Base-by-base conservation (phyloP, 2,329 filamentous ascomycete species). In the Phialemonium atrogriseum region DNA sequence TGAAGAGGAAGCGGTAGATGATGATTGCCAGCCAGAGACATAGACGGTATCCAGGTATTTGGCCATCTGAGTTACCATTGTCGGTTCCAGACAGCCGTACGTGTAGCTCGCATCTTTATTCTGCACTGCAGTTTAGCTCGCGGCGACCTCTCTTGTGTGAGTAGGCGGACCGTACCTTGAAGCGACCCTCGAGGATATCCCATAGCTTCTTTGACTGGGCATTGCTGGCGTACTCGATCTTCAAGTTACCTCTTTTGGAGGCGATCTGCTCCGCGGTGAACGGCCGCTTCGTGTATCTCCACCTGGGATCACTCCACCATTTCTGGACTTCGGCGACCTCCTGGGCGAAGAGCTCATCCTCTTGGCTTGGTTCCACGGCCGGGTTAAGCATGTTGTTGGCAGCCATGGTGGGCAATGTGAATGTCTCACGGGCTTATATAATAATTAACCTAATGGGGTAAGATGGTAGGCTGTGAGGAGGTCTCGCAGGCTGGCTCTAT, bases 51-150 rank as follows among this genome's bases (percentile, higher is more conserved):
- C 91, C 40, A 98, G 73, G 60, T 93, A 96, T 64, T 96, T 94
- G 49, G 89, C 89, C 91, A 98, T 98, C 61, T 98, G 91, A 17
- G 91, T 96, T 56, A 98, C 75, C 84, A 95, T 95, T 35, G 94
- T 94, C 9, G 91, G 91, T 55, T 98, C 91, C 43, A 98, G 71
- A 64, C 91, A 96, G 51, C 91, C 91, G 55, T 95, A 98, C 36
- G 91, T 98, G 66, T 81, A 94, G 62, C 85, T 93, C 28, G 84
- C 84, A 52, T 91, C 83, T 49, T 77, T 77, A 52, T 73, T 83
- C 84, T 94, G 46, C 36, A 17, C 28, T 16, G 5, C 24, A 15
- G 25, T 27, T 24, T 16, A n/a, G 14, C 17, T 14, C 15, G 10
- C 15, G 9, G 24, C 10, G 10, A 13, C 13, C 27, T 6, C 23